Evolutionary conservation across 1,284 basidiomycete genomes (phyloP).

Genomic region (Ceratobasidium sp.): DNA sequence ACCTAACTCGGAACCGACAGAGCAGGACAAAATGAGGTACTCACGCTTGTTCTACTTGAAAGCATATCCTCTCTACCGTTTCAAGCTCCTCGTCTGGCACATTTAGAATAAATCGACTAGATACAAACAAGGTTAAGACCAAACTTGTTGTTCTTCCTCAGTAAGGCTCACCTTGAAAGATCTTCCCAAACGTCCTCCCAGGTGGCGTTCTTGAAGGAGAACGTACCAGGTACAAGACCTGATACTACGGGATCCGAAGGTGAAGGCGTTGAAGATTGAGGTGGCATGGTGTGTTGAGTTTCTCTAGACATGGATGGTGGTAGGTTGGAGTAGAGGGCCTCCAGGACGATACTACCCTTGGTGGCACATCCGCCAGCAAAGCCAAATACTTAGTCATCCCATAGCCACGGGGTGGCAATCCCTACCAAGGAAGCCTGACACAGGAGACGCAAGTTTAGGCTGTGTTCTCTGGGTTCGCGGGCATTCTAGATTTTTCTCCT

Average conservation of each 20-base stretch:
- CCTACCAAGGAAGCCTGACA: no score
- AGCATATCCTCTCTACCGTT: constrained; percentile 94
- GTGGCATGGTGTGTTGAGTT: constrained; percentile 19
- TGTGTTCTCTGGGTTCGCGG: no score
- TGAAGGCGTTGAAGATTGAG: constrained; percentile 26
- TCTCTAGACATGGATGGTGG: constrained; percentile 20
- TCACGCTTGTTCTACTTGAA: constrained; percentile 99
- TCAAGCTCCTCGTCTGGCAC: constrained; percentile 93
- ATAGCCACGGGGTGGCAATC: constrained; percentile 19
- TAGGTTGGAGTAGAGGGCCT: constrained; percentile 8
- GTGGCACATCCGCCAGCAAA: neutral
- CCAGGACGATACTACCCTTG: no score
- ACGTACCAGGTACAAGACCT: constrained; percentile 37
- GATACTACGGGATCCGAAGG: constrained; percentile 18
- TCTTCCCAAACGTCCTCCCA: constrained; percentile 81
- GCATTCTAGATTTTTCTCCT: no score
- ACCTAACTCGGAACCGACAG: constrained; percentile 7
- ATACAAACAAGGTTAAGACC: constrained; percentile 38
- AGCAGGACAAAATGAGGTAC: constrained; percentile 56
- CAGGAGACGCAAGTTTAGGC: no score
- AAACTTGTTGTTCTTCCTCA: constrained; percentile 20
- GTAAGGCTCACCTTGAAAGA: constrained; percentile 78
- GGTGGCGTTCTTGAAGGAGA: constrained; percentile 52
- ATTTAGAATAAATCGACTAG: constrained; percentile 95
- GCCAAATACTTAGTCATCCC: constrained; percentile 18